A percentile compares a stretch with the other conserved stretches of the same genome.
phyloP scores from a whole-genome alignment of 495 filamentous ascomycete species.

The Penicillium lividum region DNA sequence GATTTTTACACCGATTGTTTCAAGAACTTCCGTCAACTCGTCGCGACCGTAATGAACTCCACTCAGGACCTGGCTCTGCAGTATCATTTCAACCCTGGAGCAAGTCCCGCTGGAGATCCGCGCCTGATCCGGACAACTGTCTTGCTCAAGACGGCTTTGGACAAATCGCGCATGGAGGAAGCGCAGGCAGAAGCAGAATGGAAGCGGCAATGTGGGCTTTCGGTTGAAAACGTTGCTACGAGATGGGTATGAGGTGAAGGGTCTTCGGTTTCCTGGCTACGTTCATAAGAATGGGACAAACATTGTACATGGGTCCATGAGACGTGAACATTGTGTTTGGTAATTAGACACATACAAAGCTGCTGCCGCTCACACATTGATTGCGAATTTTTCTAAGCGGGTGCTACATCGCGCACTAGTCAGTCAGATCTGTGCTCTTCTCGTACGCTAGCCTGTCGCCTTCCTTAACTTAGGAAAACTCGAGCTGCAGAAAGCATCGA shows the following conservation, averaged over 20 bases:
- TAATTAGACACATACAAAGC: no score
- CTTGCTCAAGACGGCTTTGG: background rate
- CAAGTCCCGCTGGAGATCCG: background rate
- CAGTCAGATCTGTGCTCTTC: background rate
- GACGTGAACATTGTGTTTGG: no score
- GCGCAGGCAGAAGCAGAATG: background rate
- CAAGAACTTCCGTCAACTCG: background rate
- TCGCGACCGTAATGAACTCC: background rate
- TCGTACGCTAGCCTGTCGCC: background rate
- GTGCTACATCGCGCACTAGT: background rate
- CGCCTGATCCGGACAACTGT: background rate
- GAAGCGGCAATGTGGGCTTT: background rate
- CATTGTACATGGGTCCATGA: background rate
- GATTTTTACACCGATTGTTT: background rate
- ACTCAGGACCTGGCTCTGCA: background rate
- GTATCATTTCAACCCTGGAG: background rate
- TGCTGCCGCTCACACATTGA: no score
- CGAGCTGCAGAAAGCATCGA: background rate
- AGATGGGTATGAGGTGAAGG: background rate
- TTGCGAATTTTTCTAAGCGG: no score
- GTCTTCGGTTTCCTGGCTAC: background rate
- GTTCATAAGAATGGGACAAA: background rate
- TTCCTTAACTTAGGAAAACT: background rate
- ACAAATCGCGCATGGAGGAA: background rate
- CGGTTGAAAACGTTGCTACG: background rate